Evolutionary conservation across 1,284 basidiomycete species (phyloP), one percentile per base, ranked within the genome.

Genomic region (Melampsora allii-populina): DNA sequence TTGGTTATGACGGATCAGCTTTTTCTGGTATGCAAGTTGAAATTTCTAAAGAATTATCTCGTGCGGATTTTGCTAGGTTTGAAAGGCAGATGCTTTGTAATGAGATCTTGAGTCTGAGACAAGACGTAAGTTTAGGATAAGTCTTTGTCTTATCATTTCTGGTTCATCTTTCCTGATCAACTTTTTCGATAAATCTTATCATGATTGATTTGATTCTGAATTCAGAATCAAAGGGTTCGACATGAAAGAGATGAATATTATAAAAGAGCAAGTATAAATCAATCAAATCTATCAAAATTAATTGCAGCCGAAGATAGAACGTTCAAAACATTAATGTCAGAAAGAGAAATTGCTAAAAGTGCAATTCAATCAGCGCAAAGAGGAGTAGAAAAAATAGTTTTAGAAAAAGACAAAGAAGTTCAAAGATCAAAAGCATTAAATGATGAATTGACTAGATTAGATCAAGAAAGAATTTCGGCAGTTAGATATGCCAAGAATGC

Each of bases 1-100:
- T 75, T 4, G 72, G 72, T 4, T 75, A 75, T 21, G 42, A 67
- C 19, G 64, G 56, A 9, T 39, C 65, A 48, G 60, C 65, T 14
- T 75, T 75, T 48, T 59, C 66, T 9, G 72, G 67, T 5, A 75
- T 75, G 72, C 72, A 75, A 63, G 21, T 67, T 17, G 72, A 75
- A 63, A 75, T 75, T 31, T 29, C 31, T 6, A 67, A 63, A 50
- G 72, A 75, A 45, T 58, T 75, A 12, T n/a, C 17, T 19, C 39
- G 61, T 27, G 72, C 72, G 4, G 72, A 75, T 29, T 75, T 75
- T 45, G 72, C 72, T 10, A 60, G 33, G 39, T 75, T 67, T 27
- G 72, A 75, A 27, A 45, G 65, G 10, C 64, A 75, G 46, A 67
- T 75, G 65, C 59, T 75, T 3, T 67, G 72, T 33, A 75, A 75